Evolutionary conservation across 768 basidiomycete genomes (phyloP), one percentile per base, ranked within the genome.

Genomic region (Boletales sp.): DNA sequence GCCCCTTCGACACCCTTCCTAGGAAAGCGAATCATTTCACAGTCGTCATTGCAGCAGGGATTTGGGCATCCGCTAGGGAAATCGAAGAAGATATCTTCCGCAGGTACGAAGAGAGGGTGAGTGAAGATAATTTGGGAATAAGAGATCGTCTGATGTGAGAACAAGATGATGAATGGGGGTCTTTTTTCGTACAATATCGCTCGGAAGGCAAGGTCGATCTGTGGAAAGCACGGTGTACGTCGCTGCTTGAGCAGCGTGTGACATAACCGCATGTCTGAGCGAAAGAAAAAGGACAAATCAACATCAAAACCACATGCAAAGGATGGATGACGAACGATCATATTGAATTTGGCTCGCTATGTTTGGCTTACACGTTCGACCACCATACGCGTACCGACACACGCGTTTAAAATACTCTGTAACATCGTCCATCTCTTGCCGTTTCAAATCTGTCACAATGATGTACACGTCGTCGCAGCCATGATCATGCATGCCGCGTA

Each of bases 111-210:
- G 30, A 78, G 72, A 18, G 76, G 74, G 60, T 86, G 78, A 1
- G 86, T 87, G 74, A 89, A 89, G 64, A 89, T 78, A 54, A 89
- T 87, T 68, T 87, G 86, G 32, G 87, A 88, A 57, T 87, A 89
- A 14, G 87, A 88, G 10, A 84, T 85, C 28, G 84, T 84, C 63
- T 88, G 86, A 61, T 86, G 85, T 25, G 86, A 89, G 67, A 89
- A 88, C 54, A 89, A 75, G 41, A 89, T 77, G 58, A 89, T 72
- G 66, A 89, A 89, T 34, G 83, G 86, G 5, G 87, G 87, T 44
- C 75, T 78, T 61, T 87, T 87, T 67, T 89, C 86, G 70, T 82
- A 76, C 4, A 89, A 74, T 57, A 89, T 83, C 12, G 86, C 86
- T 35, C 87, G 84, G 46, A 89, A 74, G 33, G 82, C 81, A 51